Percentiles rank a stretch among this genome's conserved stretches.
Conservation (phyloP, 305 asterid species). For the Withania somnifera region DNA sequence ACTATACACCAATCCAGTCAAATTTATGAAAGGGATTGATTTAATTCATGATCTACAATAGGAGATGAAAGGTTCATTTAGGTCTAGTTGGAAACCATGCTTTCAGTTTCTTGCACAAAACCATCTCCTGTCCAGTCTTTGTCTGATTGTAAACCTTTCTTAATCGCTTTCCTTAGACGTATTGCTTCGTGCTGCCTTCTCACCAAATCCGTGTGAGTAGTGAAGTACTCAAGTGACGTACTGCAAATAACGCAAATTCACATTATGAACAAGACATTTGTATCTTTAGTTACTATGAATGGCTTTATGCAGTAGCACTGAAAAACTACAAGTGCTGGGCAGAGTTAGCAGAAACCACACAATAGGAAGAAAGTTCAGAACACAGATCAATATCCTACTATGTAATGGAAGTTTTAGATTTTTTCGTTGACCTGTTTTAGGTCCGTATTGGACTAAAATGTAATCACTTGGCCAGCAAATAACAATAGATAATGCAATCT, state of each 20-base stretch:
- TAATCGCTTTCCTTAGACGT: slow-evolving; percentile 58
- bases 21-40: too few relatives aligned
- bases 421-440: too few relatives aligned
- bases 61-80: too few relatives aligned
- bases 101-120: slow-evolving; percentile 70
- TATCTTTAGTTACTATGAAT: not conserved
- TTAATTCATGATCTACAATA: too few relatives aligned
- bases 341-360: not conserved
- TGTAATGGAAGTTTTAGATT: not conserved
- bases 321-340: not conserved
- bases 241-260: slow-evolving; percentile 16
- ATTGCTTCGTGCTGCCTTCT: slow-evolving; percentile 68
- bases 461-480: not conserved
- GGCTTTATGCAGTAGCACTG: not conserved
- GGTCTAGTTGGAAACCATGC: slow-evolving; percentile 99
- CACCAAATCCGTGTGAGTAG: slow-evolving; percentile 77
- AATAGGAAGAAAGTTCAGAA: not conserved
- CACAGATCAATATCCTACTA: not conserved
- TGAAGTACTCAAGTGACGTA: slow-evolving; percentile 68
- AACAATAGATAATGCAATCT: not conserved
- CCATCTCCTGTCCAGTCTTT: slow-evolving; percentile 98
- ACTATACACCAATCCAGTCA: too few relatives aligned
- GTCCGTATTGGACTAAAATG: too few relatives aligned
- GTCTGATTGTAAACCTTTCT: slow-evolving; percentile 78
- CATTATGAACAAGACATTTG: not conserved